Evolutionary conservation across 257 asterid genomes (phyloP).

Genomic region (Euphrasia confusa): DNA sequence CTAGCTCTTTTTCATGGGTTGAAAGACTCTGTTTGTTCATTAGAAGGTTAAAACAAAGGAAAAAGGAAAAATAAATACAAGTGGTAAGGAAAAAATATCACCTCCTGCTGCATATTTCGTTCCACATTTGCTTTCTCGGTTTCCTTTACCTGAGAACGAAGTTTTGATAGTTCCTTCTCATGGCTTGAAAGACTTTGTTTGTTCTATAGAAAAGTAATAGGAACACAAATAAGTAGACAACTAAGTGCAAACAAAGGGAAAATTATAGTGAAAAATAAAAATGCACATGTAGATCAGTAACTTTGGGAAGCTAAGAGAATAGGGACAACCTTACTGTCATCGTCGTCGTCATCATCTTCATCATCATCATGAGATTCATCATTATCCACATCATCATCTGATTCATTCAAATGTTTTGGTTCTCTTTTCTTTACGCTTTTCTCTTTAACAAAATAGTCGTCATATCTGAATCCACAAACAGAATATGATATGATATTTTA

Average conservation of each 20-base stretch:
- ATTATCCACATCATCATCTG: conserved; percentile 51
- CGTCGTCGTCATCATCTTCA: conserved; percentile 28
- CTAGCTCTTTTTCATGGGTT: conserved; percentile 75
- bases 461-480: conserved; percentile 50
- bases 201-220: conserved; percentile 32
- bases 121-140: conserved; percentile 84
- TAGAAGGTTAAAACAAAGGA: conserved; percentile 15
- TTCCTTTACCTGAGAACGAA: conserved; percentile 59
- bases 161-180: conserved; percentile 68
- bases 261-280: not conserved
- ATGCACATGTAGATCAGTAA: not conserved
- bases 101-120: conserved; percentile 98
- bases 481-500: conserved; percentile 5
- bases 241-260: conserved; percentile 3
- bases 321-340: conserved; percentile 37
- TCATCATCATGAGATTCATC: conserved; percentile 36
- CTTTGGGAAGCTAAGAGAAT: not conserved
- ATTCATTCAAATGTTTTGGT: conserved; percentile 35
- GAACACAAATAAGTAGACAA: conserved; percentile 5
- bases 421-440: conserved; percentile 45
- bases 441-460: conserved; percentile 65
- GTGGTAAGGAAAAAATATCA: conserved; percentile 26
- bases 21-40: conserved; percentile 61
- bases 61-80: conserved; percentile 13
- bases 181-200: conserved; percentile 61